Conservation (phyloP, 2,329 filamentous ascomycete species). For the Magnaporthiopsis incrustans region DNA sequence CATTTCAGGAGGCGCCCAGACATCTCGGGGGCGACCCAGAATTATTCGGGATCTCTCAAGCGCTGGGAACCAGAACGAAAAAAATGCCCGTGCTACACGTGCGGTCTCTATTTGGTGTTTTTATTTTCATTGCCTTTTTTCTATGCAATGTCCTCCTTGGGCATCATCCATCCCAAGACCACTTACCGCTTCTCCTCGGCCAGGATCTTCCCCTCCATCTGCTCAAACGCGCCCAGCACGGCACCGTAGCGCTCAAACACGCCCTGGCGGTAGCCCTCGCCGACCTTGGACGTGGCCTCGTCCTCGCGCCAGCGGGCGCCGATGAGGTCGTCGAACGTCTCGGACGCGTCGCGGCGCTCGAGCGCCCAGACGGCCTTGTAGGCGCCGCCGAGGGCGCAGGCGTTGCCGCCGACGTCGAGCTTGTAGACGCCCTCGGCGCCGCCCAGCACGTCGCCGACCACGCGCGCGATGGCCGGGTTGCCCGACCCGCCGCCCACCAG, state of each 20-base stretch:
- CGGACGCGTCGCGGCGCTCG: conserved; percentile 51
- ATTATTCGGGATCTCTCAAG: not conserved
- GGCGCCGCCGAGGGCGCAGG: conserved; percentile 85
- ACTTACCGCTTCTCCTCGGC: conserved; percentile 27
- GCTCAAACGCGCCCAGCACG: conserved; percentile 67
- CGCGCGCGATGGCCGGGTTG: conserved; percentile 80
- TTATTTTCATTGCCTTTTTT: not conserved
- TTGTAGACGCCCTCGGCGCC: conserved; percentile 85
- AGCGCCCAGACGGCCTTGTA: conserved; percentile 95
- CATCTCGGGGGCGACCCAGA: too few species aligned
- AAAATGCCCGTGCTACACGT: not conserved
- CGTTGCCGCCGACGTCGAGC: conserved; percentile 90
- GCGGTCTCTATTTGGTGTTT: too few species aligned
- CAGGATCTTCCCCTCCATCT: conserved; percentile 64
- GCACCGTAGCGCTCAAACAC: conserved; percentile 71
- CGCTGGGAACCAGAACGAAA: too few species aligned
- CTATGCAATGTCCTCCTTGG: not conserved
- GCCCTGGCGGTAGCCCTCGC: conserved; percentile 67
- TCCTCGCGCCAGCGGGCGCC: conserved; percentile 78
- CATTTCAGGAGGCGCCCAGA: too few species aligned
- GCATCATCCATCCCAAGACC: conserved; percentile 1
- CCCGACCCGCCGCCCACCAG: conserved; percentile 87
- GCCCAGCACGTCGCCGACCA: conserved; percentile 82
- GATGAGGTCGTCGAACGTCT: conserved; percentile 86
- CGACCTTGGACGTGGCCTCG: conserved; percentile 73